These are phyloP conservation scores for Trichoderma guizhouense DNA, from an alignment of 2,329 filamentous ascomycete species.

Conservation along the genomic window DNA sequence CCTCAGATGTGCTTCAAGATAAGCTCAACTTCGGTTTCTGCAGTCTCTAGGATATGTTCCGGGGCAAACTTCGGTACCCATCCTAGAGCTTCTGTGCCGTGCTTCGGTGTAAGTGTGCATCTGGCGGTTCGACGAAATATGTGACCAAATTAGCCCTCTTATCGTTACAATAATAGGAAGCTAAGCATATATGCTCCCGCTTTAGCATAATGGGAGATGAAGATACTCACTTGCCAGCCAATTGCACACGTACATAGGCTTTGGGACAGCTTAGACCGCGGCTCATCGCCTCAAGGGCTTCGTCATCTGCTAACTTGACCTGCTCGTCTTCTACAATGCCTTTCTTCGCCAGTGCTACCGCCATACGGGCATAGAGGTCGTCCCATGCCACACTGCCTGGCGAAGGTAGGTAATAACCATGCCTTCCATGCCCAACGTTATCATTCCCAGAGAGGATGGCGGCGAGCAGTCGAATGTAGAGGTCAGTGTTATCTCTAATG, in stretches of 20 bases:
- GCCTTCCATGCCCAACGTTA: neutral
- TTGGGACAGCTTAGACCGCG: neutral
- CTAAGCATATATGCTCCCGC: neutral
- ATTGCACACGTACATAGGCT: neutral
- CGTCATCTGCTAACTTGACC: neutral
- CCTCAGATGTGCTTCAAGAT: neutral
- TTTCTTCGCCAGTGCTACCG: neutral
- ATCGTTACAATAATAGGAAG: neutral
- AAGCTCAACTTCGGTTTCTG: neutral
- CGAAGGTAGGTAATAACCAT: neutral
- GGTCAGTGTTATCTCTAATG: neutral
- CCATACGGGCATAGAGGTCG: neutral
- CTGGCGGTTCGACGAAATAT: neutral
- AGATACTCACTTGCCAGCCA: neutral
- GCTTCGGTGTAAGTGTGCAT: neutral
- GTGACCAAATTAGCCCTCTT: neutral
- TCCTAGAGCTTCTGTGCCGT: neutral
- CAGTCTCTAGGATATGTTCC: neutral
- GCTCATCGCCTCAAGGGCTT: neutral
- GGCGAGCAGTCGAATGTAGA: neutral
- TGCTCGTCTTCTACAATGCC: neutral
- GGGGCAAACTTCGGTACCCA: neutral
- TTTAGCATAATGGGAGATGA: neutral
- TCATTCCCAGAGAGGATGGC: neutral
- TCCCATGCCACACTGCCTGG: neutral